Conservation (phyloP, 805 yeast species). For the Candida oleophila region DNA sequence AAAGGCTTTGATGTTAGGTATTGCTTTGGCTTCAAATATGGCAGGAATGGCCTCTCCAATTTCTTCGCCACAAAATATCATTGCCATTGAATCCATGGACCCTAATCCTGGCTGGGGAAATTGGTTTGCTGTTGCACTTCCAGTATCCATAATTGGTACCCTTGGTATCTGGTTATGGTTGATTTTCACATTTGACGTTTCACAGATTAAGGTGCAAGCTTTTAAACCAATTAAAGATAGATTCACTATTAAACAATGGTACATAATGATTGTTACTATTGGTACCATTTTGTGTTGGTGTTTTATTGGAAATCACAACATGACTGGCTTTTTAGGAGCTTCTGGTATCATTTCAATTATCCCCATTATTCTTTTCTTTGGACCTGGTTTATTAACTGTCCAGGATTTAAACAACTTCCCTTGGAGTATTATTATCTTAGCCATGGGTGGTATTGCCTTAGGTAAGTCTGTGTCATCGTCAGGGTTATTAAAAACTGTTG, state of each 20-base stretch:
- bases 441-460: slow-evolving; percentile 56
- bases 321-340: slow-evolving; percentile 45
- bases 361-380: slow-evolving; percentile 49
- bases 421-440: slow-evolving; percentile 53
- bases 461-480: slow-evolving; percentile 52
- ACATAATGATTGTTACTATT: slow-evolving; percentile 40
- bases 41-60: slow-evolving; percentile 99
- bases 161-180: slow-evolving; percentile 72
- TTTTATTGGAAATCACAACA: slow-evolving; percentile 31
- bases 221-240: slow-evolving; percentile 46
- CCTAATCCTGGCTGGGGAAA: slow-evolving; percentile 86
- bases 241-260: slow-evolving; percentile 45
- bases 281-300: slow-evolving; percentile 51
- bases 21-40: slow-evolving; percentile 87
- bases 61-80: slow-evolving; percentile 93
- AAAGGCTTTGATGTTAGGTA: slow-evolving; percentile 82
- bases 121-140: slow-evolving; percentile 89
- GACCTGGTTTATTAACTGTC: slow-evolving; percentile 47
- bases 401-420: slow-evolving; percentile 53
- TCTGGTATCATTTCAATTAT: slow-evolving; percentile 48
- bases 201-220: slow-evolving; percentile 46
- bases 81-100: slow-evolving; percentile 84
- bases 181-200: slow-evolving; percentile 58
- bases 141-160: slow-evolving; percentile 66
- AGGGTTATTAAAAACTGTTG: slow-evolving; percentile 47